These are phyloP conservation scores for Trichoderma citrinoviride DNA, from an alignment of 2,329 filamentous ascomycete species.

Conservation along the genomic window DNA sequence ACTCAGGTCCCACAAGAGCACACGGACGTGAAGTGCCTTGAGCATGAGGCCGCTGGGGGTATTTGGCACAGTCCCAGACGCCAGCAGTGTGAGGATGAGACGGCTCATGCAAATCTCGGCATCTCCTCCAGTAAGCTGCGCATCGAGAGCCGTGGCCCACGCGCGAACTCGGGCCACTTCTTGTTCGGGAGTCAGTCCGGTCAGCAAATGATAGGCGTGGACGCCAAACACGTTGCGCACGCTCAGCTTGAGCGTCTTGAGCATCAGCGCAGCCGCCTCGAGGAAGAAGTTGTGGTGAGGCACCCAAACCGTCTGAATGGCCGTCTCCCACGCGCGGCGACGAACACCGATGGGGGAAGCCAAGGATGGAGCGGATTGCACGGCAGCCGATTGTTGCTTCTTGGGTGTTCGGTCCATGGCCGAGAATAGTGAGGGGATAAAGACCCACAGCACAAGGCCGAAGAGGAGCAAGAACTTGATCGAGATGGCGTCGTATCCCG, in stretches of 20 bases:
- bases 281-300: slow-evolving; percentile 83
- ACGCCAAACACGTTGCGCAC: slow-evolving; percentile 74
- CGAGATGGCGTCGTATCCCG: slow-evolving; percentile 53
- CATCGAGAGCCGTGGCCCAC: slow-evolving; percentile 90
- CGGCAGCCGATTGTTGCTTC: slow-evolving; percentile 44
- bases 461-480: slow-evolving; percentile 54
- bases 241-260: slow-evolving; percentile 81
- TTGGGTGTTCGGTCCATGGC: slow-evolving; percentile 49
- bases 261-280: slow-evolving; percentile 74
- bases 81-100: slow-evolving; percentile 79
- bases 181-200: slow-evolving; percentile 77
- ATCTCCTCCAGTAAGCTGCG: slow-evolving; percentile 87
- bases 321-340: slow-evolving; percentile 87
- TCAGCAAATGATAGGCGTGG: slow-evolving; percentile 73
- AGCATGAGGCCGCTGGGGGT: slow-evolving; percentile 84
- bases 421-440: slow-evolving; percentile 53
- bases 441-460: slow-evolving; percentile 53
- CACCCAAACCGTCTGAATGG: slow-evolving; percentile 88
- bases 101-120: slow-evolving; percentile 85
- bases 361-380: slow-evolving; percentile 63
- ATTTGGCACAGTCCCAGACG: slow-evolving; percentile 80
- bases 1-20: slow-evolving; percentile 77
- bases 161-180: slow-evolving; percentile 84
- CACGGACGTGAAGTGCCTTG: slow-evolving; percentile 86
- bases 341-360: slow-evolving; percentile 82